Evolutionary conservation across 352 stramenopile genomes (phyloP), one percentile per base, ranked within the genome.

Genomic region (Peronospora destructor): DNA sequence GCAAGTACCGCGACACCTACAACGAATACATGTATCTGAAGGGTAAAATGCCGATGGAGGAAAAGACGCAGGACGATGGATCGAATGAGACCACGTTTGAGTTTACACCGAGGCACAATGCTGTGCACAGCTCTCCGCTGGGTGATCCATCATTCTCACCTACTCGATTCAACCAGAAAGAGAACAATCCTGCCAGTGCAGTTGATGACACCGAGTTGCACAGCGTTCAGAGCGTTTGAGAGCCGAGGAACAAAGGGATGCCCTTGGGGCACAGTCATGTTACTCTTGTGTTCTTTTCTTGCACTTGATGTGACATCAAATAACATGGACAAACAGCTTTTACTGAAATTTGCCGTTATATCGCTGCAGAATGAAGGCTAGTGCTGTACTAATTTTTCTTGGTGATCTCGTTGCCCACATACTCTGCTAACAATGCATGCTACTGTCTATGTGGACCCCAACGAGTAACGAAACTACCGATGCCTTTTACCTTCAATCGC

Each of bases 11-110:
- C 58, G 74, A 73, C 16, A 68, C 69, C 10, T 87, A 87, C 71
- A 85, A 87, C 12, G 76, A 91, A 25, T 91, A 86, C 57, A 56
- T 91, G 38, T 91, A 91, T 41, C 56, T 91, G 36, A 91, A 91
- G 66, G 76, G 76, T 4, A 82, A 86, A 26, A 66, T 85, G 46
- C 76, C 76, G 9, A 73, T 73, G 25, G 61, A 77, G n/a, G 64
- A 81, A 34, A 64, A 66, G 28, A 66, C 58, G 10, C 67, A 76
- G 7, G 71, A 78, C 7, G 73, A 87, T 44, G 73, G 71, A 2
- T 73, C 66, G 0, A 82, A 86, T 19, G 79, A 88, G 45, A 86
- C 74, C 1, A 85, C 70, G 13, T 91, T 91, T 50, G 76, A 91
- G 49, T 91, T 91, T 29, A 78, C 78, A 0, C 71, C 66, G 16